These are phyloP conservation scores for Picochlorum sp. DNA, from an alignment of 139 green algal species.

Conservation along the genomic window DNA sequence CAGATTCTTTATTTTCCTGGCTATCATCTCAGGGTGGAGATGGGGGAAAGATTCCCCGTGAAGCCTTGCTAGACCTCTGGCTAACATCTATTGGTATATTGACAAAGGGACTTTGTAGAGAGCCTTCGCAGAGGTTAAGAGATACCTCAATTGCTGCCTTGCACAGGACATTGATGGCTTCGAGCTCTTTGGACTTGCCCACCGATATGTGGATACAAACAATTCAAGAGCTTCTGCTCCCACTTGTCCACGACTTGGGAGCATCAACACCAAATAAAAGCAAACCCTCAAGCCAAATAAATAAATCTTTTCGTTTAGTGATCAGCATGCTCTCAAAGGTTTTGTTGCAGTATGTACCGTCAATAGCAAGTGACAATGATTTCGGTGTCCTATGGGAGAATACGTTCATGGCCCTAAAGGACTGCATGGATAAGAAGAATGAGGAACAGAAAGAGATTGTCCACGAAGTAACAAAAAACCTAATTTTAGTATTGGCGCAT, in stretches of 20 bases:
- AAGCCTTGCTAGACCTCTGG: slow-evolving; percentile 50
- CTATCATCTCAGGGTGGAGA: slow-evolving; percentile 28
- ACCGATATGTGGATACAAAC: slow-evolving; percentile 39
- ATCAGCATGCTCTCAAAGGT: slow-evolving; percentile 57
- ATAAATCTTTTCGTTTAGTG: slow-evolving; percentile 45
- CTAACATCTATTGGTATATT: slow-evolving; percentile 40
- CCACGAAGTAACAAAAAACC: slow-evolving; percentile 89
- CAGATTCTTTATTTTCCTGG: slow-evolving; percentile 41
- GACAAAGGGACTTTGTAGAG: slow-evolving; percentile 24
- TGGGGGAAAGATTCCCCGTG: slow-evolving; percentile 15
- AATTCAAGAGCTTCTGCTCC: slow-evolving; percentile 42
- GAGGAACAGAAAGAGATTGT: slow-evolving; percentile 77
- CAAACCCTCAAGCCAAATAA: slow-evolving; percentile 29
- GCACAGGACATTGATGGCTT: slow-evolving; percentile 56
- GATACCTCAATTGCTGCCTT: slow-evolving; percentile 51
- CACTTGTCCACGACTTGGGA: slow-evolving; percentile 24
- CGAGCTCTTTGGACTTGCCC: slow-evolving; percentile 50
- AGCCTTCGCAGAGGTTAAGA: slow-evolving; percentile 39
- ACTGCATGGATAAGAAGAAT: slow-evolving; percentile 38
- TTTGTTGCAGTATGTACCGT: slow-evolving; percentile 46
- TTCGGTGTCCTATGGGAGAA: slow-evolving; percentile 47
- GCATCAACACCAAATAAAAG: neutral
- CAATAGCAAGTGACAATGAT: slow-evolving; percentile 21
- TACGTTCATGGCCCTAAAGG: slow-evolving; percentile 32
- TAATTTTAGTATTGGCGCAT: slow-evolving; percentile 83